A percentile compares a stretch with the other conserved stretches of the same genome.
Conservation (phyloP, 805 yeast genomes). For the Maudiozyma saulgeensis region DNA sequence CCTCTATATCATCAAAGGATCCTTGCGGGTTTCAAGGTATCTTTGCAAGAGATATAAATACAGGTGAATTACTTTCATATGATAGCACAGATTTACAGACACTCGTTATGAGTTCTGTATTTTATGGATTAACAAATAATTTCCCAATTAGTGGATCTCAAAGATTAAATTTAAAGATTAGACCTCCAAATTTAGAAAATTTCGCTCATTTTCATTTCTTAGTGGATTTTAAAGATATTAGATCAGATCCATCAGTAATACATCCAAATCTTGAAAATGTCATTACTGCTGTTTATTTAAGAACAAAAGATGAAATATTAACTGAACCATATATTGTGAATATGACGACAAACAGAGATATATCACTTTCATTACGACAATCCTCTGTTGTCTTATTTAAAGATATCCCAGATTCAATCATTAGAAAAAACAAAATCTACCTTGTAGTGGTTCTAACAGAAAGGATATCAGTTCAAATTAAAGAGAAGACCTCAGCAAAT, state of each 20-base stretch:
- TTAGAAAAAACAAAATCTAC: conserved; percentile 55
- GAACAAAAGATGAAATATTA: conserved; percentile 52
- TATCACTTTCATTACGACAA: conserved; percentile 50
- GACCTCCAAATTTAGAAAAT: conserved; percentile 37
- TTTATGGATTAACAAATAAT: conserved; percentile 62
- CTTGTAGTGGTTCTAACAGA: conserved; percentile 72
- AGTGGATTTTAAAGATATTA: conserved; percentile 67
- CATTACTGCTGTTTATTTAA: conserved; percentile 61
- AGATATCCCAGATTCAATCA: conserved; percentile 58
- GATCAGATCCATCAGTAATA: conserved; percentile 46
- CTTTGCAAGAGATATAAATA: conserved; percentile 49
- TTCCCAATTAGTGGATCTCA: conserved; percentile 45
- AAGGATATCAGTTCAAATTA: conserved; percentile 35
- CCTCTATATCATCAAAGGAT: conserved; percentile 27
- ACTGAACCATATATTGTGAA: conserved; percentile 75
- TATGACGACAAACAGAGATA: conserved; percentile 42
- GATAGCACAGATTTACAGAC: conserved; percentile 40
- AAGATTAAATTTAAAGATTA: conserved; percentile 35
- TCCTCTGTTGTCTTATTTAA: conserved; percentile 72
- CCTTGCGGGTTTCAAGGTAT: conserved; percentile 60
- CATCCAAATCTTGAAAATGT: conserved; percentile 59
- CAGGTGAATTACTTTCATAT: conserved; percentile 47
- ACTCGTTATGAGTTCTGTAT: conserved; percentile 58
- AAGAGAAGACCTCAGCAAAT: conserved; percentile 3
- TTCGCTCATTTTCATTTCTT: conserved; percentile 50